Conservation (phyloP, 1,284 basidiomycete species). For the Caloboletus firmus region DNA sequence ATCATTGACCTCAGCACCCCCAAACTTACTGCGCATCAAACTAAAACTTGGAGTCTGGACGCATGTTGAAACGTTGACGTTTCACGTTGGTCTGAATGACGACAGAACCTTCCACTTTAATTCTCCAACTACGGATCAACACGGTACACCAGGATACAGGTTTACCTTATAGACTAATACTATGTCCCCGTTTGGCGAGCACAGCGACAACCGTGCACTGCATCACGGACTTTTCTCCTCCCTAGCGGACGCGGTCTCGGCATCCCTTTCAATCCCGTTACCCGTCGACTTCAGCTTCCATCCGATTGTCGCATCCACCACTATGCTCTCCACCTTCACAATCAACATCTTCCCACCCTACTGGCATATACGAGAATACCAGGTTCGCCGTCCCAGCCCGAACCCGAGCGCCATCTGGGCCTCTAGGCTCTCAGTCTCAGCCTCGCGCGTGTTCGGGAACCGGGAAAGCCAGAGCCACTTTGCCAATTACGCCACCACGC, state of each 20-base stretch:
- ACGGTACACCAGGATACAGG: background rate
- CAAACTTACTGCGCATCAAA: background rate
- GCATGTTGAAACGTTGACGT: constrained; percentile 7
- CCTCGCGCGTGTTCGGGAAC: no score
- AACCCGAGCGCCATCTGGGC: background rate
- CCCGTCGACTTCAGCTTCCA: background rate
- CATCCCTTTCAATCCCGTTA: background rate
- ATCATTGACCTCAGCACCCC: background rate
- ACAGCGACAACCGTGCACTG: background rate
- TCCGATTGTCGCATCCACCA: background rate
- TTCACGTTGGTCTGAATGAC: background rate
- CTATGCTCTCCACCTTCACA: background rate
- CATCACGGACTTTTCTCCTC: background rate
- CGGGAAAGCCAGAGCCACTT: no score
- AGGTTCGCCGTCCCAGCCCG: background rate
- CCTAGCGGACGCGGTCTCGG: background rate
- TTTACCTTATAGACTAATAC: background rate
- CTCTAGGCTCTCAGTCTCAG: no score
- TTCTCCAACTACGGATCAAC: background rate
- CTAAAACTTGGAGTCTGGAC: background rate
- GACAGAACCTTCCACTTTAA: background rate
- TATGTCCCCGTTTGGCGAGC: background rate
- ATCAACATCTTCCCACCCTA: background rate
- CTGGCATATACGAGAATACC: background rate
- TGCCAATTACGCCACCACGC: no score